A percentile compares a stretch with the other conserved stretches of the same genome.
Conservation (phyloP, 148 eudicot genomes). For the Tetragonia tetragonoides region DNA sequence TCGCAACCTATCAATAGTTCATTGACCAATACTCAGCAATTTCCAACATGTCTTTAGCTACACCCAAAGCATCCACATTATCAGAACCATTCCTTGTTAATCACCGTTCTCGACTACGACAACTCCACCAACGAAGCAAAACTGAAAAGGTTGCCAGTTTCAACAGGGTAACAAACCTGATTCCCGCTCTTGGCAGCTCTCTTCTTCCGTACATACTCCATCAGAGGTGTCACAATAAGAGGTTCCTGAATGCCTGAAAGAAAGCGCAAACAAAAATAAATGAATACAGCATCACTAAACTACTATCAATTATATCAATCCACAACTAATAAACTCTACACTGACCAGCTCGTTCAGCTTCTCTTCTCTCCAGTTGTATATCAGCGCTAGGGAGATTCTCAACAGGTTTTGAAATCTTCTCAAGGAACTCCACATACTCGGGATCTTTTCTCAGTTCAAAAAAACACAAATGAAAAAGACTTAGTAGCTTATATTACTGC, state of each 20-base stretch:
- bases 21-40: background rate
- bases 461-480: background rate
- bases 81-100: background rate
- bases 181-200: slow-evolving; percentile 43
- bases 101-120: background rate
- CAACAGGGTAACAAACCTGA: slow-evolving; percentile 29
- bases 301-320: background rate
- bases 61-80: background rate
- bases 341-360: slow-evolving; percentile 49
- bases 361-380: slow-evolving; percentile 46
- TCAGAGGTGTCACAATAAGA: slow-evolving; percentile 44
- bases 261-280: background rate
- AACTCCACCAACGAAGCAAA: background rate
- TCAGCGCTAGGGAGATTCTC: slow-evolving; percentile 55
- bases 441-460: slow-evolving; percentile 32
- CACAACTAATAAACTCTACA: background rate
- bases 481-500: background rate
- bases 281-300: background rate
- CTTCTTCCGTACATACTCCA: slow-evolving; percentile 45
- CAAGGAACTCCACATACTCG: slow-evolving; percentile 46
- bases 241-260: slow-evolving; percentile 37
- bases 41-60: background rate
- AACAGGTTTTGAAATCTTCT: slow-evolving; percentile 38
- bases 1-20: background rate
- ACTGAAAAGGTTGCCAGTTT: background rate